Evolutionary conservation across 805 yeast genomes (phyloP).

Genomic region (Monosporozyma aquatica): DNA sequence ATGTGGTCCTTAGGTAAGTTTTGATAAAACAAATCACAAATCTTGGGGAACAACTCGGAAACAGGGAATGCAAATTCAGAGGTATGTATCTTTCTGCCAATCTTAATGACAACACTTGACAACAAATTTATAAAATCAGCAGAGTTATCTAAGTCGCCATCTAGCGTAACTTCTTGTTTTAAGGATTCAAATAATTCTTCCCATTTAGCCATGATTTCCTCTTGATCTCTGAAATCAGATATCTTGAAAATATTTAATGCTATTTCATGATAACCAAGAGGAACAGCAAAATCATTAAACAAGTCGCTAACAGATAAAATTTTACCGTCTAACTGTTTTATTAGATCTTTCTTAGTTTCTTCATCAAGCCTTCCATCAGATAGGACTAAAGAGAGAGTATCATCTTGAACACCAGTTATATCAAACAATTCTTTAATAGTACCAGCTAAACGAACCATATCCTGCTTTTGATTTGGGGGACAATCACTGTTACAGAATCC

Average conservation of each 20-base stretch:
- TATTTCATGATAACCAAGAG: conserved; percentile 76
- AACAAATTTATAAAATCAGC: conserved; percentile 32
- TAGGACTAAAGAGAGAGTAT: conserved; percentile 36
- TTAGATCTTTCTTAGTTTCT: conserved; percentile 42
- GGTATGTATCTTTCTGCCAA: conserved; percentile 57
- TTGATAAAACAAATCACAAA: conserved; percentile 47
- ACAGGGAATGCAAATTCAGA: conserved; percentile 78
- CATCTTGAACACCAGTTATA: conserved; percentile 75
- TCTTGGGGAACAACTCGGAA: conserved; percentile 55
- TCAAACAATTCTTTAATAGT: conserved; percentile 72
- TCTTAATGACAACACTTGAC: conserved; percentile 31
- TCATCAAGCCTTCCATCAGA: conserved; percentile 40
- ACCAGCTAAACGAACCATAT: conserved; percentile 59
- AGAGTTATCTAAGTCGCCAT: conserved; percentile 25
- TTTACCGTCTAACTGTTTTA: conserved; percentile 48
- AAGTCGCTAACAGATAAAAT: conserved; percentile 67
- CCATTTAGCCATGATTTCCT: conserved; percentile 79
- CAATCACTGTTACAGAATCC: conserved; percentile 84
- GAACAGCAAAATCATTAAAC: conserved; percentile 80
- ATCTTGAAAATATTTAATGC: conserved; percentile 70
- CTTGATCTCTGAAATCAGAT: conserved; percentile 77
- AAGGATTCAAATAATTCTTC: conserved; percentile 53
- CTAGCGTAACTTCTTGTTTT: conserved; percentile 25
- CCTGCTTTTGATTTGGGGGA: conserved; percentile 67
- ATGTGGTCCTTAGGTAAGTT: conserved; percentile 32